Conservation (phyloP, 805 yeast species). For the Ogataea polymorpha region DNA sequence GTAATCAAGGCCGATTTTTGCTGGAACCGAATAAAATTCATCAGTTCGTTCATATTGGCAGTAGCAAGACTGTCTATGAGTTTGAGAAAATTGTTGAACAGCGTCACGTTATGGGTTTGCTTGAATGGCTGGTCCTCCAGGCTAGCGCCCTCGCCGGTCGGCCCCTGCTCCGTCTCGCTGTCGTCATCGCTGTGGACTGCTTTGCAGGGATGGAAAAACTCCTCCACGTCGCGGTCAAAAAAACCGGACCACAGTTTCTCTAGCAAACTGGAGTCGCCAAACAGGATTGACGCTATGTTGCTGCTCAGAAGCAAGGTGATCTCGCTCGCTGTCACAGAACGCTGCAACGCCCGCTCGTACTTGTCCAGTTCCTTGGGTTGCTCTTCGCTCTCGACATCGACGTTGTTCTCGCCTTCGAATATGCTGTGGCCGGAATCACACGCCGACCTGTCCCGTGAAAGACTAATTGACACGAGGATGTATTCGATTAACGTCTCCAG, state of each 20-base stretch:
- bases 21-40: conserved; percentile 58
- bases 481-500: conserved; percentile 30
- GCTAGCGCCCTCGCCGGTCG: not conserved
- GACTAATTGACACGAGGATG: conserved; percentile 27
- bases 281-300: conserved; percentile 22
- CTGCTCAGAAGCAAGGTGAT: conserved; percentile 25
- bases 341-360: conserved; percentile 24
- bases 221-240: conserved; percentile 24
- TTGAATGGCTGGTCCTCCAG: conserved; percentile 8
- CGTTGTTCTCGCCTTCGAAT: conserved; percentile 23
- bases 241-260: conserved; percentile 34
- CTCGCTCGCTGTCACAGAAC: conserved; percentile 31
- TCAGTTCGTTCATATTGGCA: conserved; percentile 73
- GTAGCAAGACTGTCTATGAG: conserved; percentile 81
- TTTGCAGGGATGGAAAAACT: conserved; percentile 14
- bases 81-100: conserved; percentile 59
- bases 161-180: conserved; percentile 3
- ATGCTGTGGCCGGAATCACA: conserved; percentile 13
- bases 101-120: conserved; percentile 27
- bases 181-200: conserved; percentile 16
- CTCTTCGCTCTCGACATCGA: conserved; percentile 13
- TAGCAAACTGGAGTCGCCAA: conserved; percentile 20
- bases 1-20: conserved; percentile 46
- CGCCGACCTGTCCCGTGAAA: conserved; percentile 12
- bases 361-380: conserved; percentile 13